Percentiles rank a stretch among this genome's conserved stretches.
Evolutionary conservation across 768 basidiomycete genomes (phyloP).

Genomic region (Mycena vulgaris): DNA sequence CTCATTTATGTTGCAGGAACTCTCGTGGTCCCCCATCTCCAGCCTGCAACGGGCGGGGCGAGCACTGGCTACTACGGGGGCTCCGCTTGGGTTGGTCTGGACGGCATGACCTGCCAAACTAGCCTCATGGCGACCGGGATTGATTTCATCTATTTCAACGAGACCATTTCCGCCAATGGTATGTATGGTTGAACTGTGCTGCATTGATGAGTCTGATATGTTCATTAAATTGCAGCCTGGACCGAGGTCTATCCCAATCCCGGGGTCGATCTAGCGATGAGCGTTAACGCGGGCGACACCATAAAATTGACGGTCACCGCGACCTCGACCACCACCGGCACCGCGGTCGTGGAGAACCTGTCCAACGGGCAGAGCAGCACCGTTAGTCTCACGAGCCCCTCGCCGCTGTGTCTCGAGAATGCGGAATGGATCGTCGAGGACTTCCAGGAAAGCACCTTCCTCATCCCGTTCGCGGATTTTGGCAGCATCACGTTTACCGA

Average conservation of each 20-base stretch:
- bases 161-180: slow-evolving; percentile 2
- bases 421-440: slow-evolving; percentile 26
- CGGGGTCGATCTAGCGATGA: not conserved
- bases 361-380: slow-evolving; percentile 21
- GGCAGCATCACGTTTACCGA: slow-evolving; percentile 14
- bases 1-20: slow-evolving; percentile 10
- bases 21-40: slow-evolving; percentile 9
- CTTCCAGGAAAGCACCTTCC: slow-evolving; percentile 8
- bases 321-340: slow-evolving; percentile 16
- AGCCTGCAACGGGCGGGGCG: slow-evolving; percentile 6
- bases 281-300: slow-evolving; percentile 16
- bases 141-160: slow-evolving; percentile 12
- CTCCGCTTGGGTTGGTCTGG: slow-evolving; percentile 24
- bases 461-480: slow-evolving; percentile 23
- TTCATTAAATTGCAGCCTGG: slow-evolving; percentile 15
- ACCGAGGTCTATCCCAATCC: slow-evolving; percentile 9
- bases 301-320: not conserved
- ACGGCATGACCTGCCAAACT: slow-evolving; percentile 14
- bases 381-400: not conserved
- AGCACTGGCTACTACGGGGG: slow-evolving; percentile 1
- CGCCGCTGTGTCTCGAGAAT: slow-evolving; percentile 12
- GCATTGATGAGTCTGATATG: not conserved
- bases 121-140: slow-evolving; percentile 13
- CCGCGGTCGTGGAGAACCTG: slow-evolving; percentile 10
- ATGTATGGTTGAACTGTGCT: not conserved